Percentiles rank a stretch among this genome's conserved stretches.
Conservation (phyloP, 257 asterid genomes). For the Jaltomata sinuosa region DNA sequence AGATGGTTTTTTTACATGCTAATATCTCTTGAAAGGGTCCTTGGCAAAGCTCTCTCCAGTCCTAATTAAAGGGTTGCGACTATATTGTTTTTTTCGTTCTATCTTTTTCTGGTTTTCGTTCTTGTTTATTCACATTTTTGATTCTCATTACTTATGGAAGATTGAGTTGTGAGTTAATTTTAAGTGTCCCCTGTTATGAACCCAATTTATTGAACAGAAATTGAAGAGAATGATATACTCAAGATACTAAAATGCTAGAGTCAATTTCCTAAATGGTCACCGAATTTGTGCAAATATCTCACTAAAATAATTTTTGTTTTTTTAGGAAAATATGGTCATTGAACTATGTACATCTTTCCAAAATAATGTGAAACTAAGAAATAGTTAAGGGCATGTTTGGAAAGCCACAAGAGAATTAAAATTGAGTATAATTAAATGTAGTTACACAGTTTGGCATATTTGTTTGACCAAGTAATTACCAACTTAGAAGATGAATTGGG, state of each 20-base stretch:
- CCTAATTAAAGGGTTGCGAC: not conserved
- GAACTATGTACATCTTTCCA: too few relatives aligned
- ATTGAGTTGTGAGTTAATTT: not conserved
- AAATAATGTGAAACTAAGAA: too few relatives aligned
- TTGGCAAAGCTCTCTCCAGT: not conserved
- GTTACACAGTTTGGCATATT: too few relatives aligned
- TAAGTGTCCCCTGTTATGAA: not conserved
- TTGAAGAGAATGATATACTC: not conserved
- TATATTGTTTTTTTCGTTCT: not conserved
- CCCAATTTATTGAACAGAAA: not conserved
- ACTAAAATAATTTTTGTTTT: too few relatives aligned
- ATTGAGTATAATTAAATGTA: too few relatives aligned
- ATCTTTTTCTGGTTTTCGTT: not conserved
- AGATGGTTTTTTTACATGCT: not conserved
- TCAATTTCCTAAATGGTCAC: too few relatives aligned
- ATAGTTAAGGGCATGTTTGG: too few relatives aligned
- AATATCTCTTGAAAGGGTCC: not conserved
- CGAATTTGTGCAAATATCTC: too few relatives aligned
- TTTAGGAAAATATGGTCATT: too few relatives aligned
- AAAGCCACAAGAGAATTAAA: too few relatives aligned
- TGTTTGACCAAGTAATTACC: too few relatives aligned
- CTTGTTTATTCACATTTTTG: not conserved
- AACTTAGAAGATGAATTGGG: too few relatives aligned
- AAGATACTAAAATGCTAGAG: not conserved
- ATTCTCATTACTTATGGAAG: not conserved